Base-by-base conservation (phyloP, 352 stramenopile species). In the Globisporangium carolinianum region DNA sequence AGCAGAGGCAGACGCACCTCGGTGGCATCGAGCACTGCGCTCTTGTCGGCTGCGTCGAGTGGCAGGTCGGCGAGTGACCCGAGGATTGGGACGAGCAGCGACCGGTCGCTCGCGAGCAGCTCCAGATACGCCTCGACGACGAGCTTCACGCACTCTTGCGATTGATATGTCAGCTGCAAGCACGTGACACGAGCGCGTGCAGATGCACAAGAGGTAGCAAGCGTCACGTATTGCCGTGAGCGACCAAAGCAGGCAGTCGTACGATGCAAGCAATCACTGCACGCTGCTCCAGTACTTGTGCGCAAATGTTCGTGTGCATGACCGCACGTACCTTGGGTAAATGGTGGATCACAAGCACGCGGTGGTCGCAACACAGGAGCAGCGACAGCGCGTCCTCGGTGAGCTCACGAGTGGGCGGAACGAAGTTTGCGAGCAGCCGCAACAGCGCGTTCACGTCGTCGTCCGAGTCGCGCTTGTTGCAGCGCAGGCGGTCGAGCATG, bases 281-380 rank as follows among this genome's bases (percentile, higher is more conserved):
- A 35, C 24, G 24, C 24, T 32, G 24, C 24, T 32, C 24, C 24
- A 32, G 24, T 32, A 32, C 24, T 32, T 32, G 24, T 2, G 24
- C 24, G 24, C 24, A 0, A 3, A 3, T 32, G 24, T 32, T 32
- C 24, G 2, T 32, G 14, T 14, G 35, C 5, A 7, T 5, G 7
- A 7, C n/a, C 32, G 35, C 6, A 37, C 38, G 0, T 32, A 87
- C 82, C 76, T 89, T 89, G 32, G 84, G 71, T 49, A 94, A 57
- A 57, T 94, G 80, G 65, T 94, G 75, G 41, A 94, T 88, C 14
- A 94, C 63, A 32, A 89, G 67, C 59, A 87, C 77, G 38, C 80
- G 80, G 55, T 91, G 80, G 12, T 90, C 76, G 24, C 69, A 82
- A 54, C 86, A 87, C 35, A 89, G 74, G 18, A 94, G 66, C 61